Conservation (phyloP, 345 rosid species). For the Jatropha curcas region DNA sequence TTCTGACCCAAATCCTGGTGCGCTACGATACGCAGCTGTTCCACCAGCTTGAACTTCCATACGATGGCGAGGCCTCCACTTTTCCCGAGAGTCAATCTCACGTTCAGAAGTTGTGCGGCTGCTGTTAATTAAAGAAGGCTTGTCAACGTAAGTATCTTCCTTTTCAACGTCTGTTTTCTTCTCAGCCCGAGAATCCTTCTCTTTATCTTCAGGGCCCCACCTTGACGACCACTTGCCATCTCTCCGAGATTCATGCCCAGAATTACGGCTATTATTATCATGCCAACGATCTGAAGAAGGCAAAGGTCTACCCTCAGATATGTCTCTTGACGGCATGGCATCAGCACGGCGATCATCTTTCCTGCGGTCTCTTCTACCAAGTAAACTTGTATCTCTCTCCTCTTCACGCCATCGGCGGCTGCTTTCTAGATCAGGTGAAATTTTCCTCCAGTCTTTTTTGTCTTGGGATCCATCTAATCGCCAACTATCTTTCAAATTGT, state of each 20-base stretch:
- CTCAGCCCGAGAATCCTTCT: slow-evolving; percentile 63
- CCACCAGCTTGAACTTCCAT: slow-evolving; percentile 28
- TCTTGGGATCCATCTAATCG: slow-evolving; percentile 64
- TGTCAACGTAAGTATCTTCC: slow-evolving; percentile 61
- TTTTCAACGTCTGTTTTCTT: slow-evolving; percentile 57
- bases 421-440: slow-evolving; percentile 42
- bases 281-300: slow-evolving; percentile 69
- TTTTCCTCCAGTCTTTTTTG: slow-evolving; percentile 62
- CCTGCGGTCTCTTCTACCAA: slow-evolving; percentile 62
- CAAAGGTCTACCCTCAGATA: slow-evolving; percentile 48
- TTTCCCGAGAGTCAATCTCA: slow-evolving; percentile 20
- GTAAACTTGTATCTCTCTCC: slow-evolving; percentile 73
- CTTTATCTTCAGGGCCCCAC: slow-evolving; percentile 97
- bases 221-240: slow-evolving; percentile 92
- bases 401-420: slow-evolving; percentile 75
- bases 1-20: slow-evolving; percentile 31
- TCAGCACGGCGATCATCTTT: slow-evolving; percentile 54
- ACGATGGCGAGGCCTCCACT: slow-evolving; percentile 33
- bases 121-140: slow-evolving; percentile 27
- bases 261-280: slow-evolving; percentile 54
- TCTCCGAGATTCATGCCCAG: slow-evolving; percentile 69
- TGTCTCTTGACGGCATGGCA: slow-evolving; percentile 39
- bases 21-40: slow-evolving; percentile 6
- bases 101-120: slow-evolving; percentile 19
- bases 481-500: slow-evolving; percentile 56